Evolutionary conservation across 148 eudicot species (phyloP), one percentile per base, ranked within the genome.

Genomic region (Limonium bicolor): DNA sequence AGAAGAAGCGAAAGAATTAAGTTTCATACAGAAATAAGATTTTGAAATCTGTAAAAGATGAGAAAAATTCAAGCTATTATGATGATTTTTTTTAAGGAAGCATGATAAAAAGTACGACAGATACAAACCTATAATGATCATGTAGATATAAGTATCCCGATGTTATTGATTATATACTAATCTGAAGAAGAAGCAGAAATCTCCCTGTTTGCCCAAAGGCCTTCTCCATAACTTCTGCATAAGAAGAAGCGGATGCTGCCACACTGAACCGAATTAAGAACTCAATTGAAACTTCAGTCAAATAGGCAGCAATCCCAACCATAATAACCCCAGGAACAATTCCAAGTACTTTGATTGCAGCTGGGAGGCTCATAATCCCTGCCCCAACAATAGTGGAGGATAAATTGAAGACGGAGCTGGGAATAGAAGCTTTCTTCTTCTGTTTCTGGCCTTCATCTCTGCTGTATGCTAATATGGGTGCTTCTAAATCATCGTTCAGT

Each of bases 331-430:
- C 97, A 17, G 73, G 77, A 54, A 83, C 40, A 8, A 88, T 67
- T 27, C 97, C 97, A 57, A 88, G 63, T 20, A 62, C 76, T 67
- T 88, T 88, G 56, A 88, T 74, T 4, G 92, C 78, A 10, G 92
- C 90, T 15, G 97, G 97, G 58, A 88, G 67, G 50, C 92, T 74
- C 97, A 88, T 88, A 36, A 88, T 78, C 27, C 97, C 94, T 3
- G 97, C 94, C 46, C 97, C 97, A 50, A 88, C 77, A 47, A 88
- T 71, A 13, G 97, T 83, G 35, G 82, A 77, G 1, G 94, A 84
- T 34, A 88, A 59, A 48, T 88, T 88, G 59, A 80, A 88, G 41
- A 88, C 83, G 7, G 94, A 87, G 54, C 94, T 83, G 24, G 74
- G 22, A 48, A 68, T 74, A 8, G 95, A 74, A 60, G 86, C 95